Evolutionary conservation across 2,329 filamentous ascomycete genomes (phyloP), one percentile per base, ranked within the genome.

Genomic region (Colletotrichum viniferum): DNA sequence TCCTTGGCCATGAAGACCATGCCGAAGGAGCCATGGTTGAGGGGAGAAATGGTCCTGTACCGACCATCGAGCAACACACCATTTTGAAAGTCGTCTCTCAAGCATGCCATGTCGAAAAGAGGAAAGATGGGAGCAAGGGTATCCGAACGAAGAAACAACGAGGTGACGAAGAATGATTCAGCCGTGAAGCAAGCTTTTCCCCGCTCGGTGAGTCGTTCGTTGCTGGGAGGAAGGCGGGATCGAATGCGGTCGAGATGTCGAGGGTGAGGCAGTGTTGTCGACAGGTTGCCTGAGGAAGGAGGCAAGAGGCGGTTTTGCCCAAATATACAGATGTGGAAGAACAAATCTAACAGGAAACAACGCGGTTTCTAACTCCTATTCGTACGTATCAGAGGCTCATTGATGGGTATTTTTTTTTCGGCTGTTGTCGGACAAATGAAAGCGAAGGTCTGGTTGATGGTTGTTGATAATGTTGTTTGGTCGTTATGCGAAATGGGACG

Each of bases 11-110:
- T 93, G 86, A 98, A 98, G 81, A 99, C 97, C 95, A 98, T 97
- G 83, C 97, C 97, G 83, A 98, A 99, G 71, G 97, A 98, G 80
- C 97, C 97, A 90, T 98, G 96, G 84, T 99, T 99, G 87, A 99
- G 94, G 73, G 97, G 96, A 79, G 96, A 95, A 82, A 98, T 90
- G 72, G 96, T 98, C 86, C 94, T 90, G 85, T 97, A 99, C 79
- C 97, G 96, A 84, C 95, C 96, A 83, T 95, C 93, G 83, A 98
- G 92, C 83, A 98, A 87, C 85, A 94, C 91, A 85, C 94, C 95
- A 85, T 92, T 89, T 82, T 92, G 88, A 87, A 98, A 97, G 82
- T 92, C 90, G 86, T 96, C 92, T 87, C 93, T 92, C 89, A 98
- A 92, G 89, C 95, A 98, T 87, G 96, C 95, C 95, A 98, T 89